Evolutionary conservation across 2,329 filamentous ascomycete species (phyloP).

Genomic region (Fusarium sp.): DNA sequence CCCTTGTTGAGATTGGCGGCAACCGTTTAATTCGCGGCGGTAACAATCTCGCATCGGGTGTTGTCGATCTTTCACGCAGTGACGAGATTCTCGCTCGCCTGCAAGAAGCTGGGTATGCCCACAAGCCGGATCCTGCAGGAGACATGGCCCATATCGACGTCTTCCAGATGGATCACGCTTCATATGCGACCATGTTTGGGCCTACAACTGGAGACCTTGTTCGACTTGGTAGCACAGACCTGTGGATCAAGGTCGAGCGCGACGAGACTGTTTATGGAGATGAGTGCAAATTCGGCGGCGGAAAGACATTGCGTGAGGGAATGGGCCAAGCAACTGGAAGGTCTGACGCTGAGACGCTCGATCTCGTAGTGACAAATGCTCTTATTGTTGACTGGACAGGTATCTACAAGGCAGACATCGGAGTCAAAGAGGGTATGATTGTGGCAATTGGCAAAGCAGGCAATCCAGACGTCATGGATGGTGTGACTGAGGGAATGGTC

Average conservation of each 20-base stretch:
- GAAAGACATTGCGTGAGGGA: slow-evolving; percentile 92
- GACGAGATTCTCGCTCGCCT: slow-evolving; percentile 77
- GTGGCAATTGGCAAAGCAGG: slow-evolving; percentile 93
- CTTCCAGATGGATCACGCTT: slow-evolving; percentile 79
- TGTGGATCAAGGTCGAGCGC: slow-evolving; percentile 92
- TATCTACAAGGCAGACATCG: slow-evolving; percentile 97
- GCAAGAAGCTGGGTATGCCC: slow-evolving; percentile 81
- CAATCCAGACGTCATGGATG: slow-evolving; percentile 97
- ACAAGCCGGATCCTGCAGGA: slow-evolving; percentile 75
- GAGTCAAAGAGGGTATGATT: slow-evolving; percentile 88
- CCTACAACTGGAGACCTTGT: slow-evolving; percentile 91
- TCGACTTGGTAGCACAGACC: slow-evolving; percentile 82
- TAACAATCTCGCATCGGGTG: slow-evolving; percentile 81
- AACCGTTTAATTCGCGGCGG: slow-evolving; percentile 85
- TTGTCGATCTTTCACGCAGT: slow-evolving; percentile 72
- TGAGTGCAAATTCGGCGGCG: slow-evolving; percentile 94
- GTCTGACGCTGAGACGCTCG: slow-evolving; percentile 77
- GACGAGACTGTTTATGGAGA: slow-evolving; percentile 90
- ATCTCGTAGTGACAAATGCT: slow-evolving; percentile 90
- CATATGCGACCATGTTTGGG: slow-evolving; percentile 91
- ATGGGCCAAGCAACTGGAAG: slow-evolving; percentile 94
- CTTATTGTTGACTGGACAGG: slow-evolving; percentile 91
- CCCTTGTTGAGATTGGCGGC: slow-evolving; percentile 88
- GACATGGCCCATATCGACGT: slow-evolving; percentile 68
- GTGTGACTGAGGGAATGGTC: slow-evolving; percentile 81